Evolutionary conservation across 2,329 filamentous ascomycete genomes (phyloP).

Genomic region (Colletotrichum liriopes): DNA sequence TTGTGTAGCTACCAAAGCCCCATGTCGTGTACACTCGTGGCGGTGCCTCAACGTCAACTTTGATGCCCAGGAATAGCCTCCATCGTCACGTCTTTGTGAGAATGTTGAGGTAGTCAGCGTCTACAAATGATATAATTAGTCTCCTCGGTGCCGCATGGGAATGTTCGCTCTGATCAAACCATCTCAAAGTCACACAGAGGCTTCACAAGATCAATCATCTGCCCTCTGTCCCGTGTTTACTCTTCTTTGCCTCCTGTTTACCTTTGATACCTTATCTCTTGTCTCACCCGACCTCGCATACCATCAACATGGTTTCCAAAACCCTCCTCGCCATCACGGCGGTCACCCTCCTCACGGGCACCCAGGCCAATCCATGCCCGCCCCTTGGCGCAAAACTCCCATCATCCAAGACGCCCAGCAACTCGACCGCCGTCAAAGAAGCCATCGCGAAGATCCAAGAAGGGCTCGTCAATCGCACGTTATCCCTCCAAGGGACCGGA

Average conservation of each 20-base stretch:
- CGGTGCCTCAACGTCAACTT: background rate
- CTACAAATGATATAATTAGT: background rate
- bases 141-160: background rate
- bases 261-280: background rate
- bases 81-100: too few species aligned
- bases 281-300: background rate
- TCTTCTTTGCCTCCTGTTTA: background rate
- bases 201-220: background rate
- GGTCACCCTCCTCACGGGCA: background rate
- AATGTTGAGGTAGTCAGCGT: background rate
- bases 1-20: too few species aligned
- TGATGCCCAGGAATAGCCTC: background rate
- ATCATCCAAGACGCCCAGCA: conserved; percentile 12
- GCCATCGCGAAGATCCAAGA: conserved; percentile 15
- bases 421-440: conserved; percentile 20
- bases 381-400: conserved; percentile 26
- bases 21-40: background rate
- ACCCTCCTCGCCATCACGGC: conserved; percentile 1
- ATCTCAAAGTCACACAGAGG: background rate
- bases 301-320: conserved; percentile 7
- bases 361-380: conserved; percentile 27
- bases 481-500: conserved; percentile 51
- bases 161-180: background rate
- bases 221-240: background rate
- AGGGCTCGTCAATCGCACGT: conserved; percentile 33